phyloP scores from a whole-genome alignment of 2,329 filamentous ascomycete genomes.

The Cytospora leucostoma region DNA sequence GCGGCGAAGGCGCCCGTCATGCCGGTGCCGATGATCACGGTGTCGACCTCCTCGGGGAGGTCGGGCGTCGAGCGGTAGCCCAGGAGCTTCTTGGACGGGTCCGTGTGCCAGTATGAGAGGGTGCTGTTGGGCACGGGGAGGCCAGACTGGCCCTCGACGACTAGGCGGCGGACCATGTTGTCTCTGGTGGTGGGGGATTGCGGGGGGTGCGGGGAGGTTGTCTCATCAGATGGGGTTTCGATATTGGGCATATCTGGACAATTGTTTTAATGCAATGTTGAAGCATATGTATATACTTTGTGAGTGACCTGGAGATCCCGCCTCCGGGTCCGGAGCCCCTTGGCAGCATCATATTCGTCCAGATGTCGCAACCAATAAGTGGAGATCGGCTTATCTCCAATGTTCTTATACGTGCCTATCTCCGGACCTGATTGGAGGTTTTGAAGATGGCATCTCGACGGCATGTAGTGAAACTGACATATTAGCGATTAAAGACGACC shows the following conservation, averaged over 20 bases:
- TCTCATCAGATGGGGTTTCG: neutral
- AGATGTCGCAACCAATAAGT: neutral
- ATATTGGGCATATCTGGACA: neutral
- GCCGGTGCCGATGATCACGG: slow-evolving; percentile 73
- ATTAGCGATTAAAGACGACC: no score
- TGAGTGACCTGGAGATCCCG: neutral
- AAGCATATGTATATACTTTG: neutral
- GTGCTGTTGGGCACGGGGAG: slow-evolving; percentile 64
- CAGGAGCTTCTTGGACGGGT: slow-evolving; percentile 64
- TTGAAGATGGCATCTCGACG: neutral
- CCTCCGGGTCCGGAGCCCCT: neutral
- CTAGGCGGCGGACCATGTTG: slow-evolving; percentile 31
- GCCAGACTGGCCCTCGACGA: slow-evolving; percentile 45
- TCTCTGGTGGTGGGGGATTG: neutral
- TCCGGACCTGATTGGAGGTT: neutral
- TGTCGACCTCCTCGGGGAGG: slow-evolving; percentile 64
- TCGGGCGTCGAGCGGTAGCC: slow-evolving; percentile 68
- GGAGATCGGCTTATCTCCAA: neutral
- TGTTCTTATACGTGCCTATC: neutral
- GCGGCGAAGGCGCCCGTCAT: slow-evolving; percentile 76
- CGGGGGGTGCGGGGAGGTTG: neutral
- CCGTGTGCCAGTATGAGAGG: slow-evolving; percentile 71
- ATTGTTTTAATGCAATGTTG: neutral
- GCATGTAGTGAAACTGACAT: no score
- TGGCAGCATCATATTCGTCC: neutral